These are phyloP conservation scores for Pharnaceum exiguum DNA, from an alignment of 148 eudicot species.

Conservation along the genomic window DNA sequence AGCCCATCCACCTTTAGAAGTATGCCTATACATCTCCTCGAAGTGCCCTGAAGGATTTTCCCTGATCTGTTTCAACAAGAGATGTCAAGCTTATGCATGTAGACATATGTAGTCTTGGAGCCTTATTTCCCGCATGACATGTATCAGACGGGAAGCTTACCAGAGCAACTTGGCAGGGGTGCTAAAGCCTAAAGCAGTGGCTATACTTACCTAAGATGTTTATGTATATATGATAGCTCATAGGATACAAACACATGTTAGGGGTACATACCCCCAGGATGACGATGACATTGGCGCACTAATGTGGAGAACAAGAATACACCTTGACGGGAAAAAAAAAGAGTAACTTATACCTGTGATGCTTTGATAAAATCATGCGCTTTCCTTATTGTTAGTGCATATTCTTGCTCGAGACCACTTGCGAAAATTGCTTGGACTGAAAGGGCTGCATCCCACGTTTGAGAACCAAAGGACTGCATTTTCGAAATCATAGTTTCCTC, in stretches of 20 bases:
- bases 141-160: no score
- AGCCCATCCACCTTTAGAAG: constrained; percentile 62
- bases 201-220: no score
- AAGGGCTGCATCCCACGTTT: constrained; percentile 53
- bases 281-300: neutral
- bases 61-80: constrained; percentile 21
- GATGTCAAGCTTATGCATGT: neutral
- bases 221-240: no score
- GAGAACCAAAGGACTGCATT: constrained; percentile 43
- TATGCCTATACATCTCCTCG: constrained; percentile 44
- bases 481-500: neutral
- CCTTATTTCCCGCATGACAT: no score
- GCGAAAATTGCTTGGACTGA: constrained; percentile 43
- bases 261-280: no score
- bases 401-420: constrained; percentile 32
- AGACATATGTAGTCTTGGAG: neutral
- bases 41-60: constrained; percentile 52
- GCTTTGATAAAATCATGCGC: constrained; percentile 48
- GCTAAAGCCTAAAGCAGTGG: no score
- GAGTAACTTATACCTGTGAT: constrained; percentile 46
- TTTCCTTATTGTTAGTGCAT: constrained; percentile 34
- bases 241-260: no score
- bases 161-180: no score
- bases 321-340: neutral
- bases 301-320: neutral